These are phyloP conservation scores for Scortechinia acanthostroma DNA, from an alignment of 2,329 filamentous ascomycete genomes.

Conservation along the genomic window DNA sequence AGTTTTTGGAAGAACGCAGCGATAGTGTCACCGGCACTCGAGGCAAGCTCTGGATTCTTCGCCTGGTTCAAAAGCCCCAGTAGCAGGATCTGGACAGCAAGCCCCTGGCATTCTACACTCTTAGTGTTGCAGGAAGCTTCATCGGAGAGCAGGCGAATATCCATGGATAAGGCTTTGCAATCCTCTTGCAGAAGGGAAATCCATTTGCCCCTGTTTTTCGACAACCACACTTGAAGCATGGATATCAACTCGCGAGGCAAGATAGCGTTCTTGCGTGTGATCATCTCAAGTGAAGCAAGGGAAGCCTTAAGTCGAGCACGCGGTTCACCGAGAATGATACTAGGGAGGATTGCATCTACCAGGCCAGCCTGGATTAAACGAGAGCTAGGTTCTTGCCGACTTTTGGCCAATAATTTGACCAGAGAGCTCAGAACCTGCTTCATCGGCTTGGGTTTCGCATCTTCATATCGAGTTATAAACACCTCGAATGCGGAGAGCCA, in stretches of 20 bases:
- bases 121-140: constrained; percentile 4
- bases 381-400: background rate
- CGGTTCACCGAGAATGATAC: constrained; percentile 24
- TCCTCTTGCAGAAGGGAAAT: constrained; percentile 17
- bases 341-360: constrained; percentile 17
- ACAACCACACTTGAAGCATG: constrained; percentile 19
- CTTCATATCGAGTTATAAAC: constrained; percentile 27
- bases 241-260: constrained; percentile 16
- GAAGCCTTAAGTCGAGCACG: constrained; percentile 24
- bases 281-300: constrained; percentile 21
- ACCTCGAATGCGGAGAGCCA: constrained; percentile 29
- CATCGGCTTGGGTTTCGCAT: constrained; percentile 30
- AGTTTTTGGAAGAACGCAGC: constrained; percentile 17
- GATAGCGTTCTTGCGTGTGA: constrained; percentile 24
- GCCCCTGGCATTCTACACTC: too few relatives aligned
- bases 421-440: constrained; percentile 31
- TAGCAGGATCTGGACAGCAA: background rate
- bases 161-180: constrained; percentile 16
- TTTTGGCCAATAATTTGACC: constrained; percentile 18
- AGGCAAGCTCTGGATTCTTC: constrained; percentile 15
- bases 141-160: constrained; percentile 9
- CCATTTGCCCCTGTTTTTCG: constrained; percentile 18
- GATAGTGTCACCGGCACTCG: constrained; percentile 15
- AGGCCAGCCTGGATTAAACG: constrained; percentile 10
- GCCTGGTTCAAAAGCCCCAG: background rate